phyloP scores from a whole-genome alignment of 139 green algal species.

The Auxenochlorella pyrenoidosa region DNA sequence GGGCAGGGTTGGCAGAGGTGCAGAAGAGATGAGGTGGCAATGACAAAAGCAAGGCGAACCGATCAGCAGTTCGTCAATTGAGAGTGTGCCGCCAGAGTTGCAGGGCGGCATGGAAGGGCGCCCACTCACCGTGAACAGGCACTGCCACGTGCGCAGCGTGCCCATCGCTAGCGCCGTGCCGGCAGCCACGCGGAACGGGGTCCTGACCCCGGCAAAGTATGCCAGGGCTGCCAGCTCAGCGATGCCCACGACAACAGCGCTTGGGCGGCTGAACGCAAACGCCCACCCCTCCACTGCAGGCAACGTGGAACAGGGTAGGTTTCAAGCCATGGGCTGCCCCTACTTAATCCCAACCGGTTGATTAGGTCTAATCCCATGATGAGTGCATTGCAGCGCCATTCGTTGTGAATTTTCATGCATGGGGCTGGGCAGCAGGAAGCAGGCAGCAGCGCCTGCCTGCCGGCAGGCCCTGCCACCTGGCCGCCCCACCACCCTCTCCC shows the following conservation, averaged over 20 bases:
- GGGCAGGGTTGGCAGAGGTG: background rate
- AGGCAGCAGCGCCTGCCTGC: too few species aligned
- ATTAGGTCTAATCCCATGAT: too few species aligned
- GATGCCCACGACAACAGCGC: background rate
- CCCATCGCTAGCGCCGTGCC: slow-evolving; percentile 6
- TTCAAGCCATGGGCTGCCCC: too few species aligned
- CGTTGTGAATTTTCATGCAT: too few species aligned
- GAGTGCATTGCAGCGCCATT: too few species aligned
- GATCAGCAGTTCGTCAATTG: too few species aligned
- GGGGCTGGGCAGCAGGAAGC: too few species aligned
- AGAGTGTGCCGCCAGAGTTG: too few species aligned
- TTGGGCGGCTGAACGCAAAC: slow-evolving; percentile 19
- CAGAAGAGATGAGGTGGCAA: background rate
- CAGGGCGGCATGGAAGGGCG: background rate
- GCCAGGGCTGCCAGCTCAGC: slow-evolving; percentile 14
- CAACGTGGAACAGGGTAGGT: background rate
- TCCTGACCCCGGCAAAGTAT: background rate
- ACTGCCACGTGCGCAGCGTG: background rate
- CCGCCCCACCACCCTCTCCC: too few species aligned
- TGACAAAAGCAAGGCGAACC: background rate
- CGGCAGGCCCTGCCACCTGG: too few species aligned
- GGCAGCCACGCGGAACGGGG: background rate
- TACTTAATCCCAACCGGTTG: too few species aligned
- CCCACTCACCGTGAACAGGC: background rate
- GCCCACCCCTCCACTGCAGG: slow-evolving; percentile 33